Percentiles rank a stretch among this genome's conserved stretches.
Evolutionary conservation across 192 early-diverging fungal species (phyloP).

Genomic region (Geranomyces variabilis): DNA sequence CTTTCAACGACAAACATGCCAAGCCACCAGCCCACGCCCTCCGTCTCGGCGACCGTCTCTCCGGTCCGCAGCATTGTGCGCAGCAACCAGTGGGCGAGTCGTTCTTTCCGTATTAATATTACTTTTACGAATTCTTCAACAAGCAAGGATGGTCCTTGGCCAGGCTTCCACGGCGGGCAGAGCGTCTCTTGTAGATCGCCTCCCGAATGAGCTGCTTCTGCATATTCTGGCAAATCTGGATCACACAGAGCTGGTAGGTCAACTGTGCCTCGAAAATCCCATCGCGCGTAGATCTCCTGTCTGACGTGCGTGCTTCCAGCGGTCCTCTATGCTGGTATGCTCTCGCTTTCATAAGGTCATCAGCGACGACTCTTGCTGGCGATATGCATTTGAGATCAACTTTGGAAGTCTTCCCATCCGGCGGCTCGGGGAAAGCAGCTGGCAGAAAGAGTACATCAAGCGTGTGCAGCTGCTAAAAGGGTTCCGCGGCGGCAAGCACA

Average conservation of each 20-base stretch:
- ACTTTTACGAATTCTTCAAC: too few relatives aligned
- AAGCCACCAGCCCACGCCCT: too few relatives aligned
- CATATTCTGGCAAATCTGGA: slow-evolving; percentile 44
- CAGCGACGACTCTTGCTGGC: slow-evolving; percentile 47
- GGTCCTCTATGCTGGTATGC: slow-evolving; percentile 34
- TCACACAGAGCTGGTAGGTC: slow-evolving; percentile 36
- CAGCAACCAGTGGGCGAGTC: too few relatives aligned
- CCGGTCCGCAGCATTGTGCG: too few relatives aligned
- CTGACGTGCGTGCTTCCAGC: slow-evolving; percentile 10
- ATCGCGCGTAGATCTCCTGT: not conserved
- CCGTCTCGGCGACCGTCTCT: too few relatives aligned
- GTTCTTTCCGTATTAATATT: too few relatives aligned
- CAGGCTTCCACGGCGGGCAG: too few relatives aligned
- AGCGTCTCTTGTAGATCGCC: not conserved
- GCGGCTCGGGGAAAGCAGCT: slow-evolving; percentile 40
- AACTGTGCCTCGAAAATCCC: not conserved
- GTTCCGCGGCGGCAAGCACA: slow-evolving; percentile 41
- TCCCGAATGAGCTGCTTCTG: slow-evolving; percentile 45
- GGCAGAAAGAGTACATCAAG: slow-evolving; percentile 43
- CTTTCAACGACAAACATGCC: too few relatives aligned
- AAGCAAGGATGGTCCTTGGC: too few relatives aligned
- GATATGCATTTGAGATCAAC: slow-evolving; percentile 38
- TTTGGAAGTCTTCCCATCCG: slow-evolving; percentile 36
- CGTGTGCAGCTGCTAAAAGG: slow-evolving; percentile 35
- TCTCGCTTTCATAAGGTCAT: slow-evolving; percentile 40